Percentiles rank a stretch among this genome's conserved stretches.
Evolutionary conservation across 1,139 yeast genomes (phyloP).

Genomic region (Hansenula sp.): DNA sequence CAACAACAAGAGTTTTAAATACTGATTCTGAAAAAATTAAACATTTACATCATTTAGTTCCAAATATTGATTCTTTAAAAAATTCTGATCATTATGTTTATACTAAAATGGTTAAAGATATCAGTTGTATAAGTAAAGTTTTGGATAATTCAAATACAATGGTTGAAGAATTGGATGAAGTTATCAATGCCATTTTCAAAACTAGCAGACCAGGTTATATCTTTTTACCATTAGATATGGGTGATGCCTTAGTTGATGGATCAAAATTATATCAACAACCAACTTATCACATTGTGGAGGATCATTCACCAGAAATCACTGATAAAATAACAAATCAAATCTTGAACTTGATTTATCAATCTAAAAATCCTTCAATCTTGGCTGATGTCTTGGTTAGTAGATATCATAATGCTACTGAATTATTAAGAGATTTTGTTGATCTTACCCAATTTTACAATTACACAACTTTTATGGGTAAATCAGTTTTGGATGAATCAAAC

Average conservation of each 20-base stretch:
- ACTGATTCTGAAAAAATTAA: slow-evolving; percentile 14
- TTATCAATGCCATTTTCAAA: slow-evolving; percentile 49
- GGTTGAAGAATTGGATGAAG: slow-evolving; percentile 56
- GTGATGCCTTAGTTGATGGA: slow-evolving; percentile 43
- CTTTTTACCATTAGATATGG: slow-evolving; percentile 68
- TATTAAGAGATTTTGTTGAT: slow-evolving; percentile 40
- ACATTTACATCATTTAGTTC: slow-evolving; percentile 58
- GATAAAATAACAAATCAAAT: slow-evolving; percentile 41
- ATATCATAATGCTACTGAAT: slow-evolving; percentile 34
- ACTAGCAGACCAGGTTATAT: slow-evolving; percentile 76
- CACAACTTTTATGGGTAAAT: slow-evolving; percentile 53
- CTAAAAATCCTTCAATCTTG: slow-evolving; percentile 53
- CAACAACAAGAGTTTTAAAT: slow-evolving; percentile 34
- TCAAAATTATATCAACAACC: slow-evolving; percentile 24
- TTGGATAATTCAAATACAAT: slow-evolving; percentile 46
- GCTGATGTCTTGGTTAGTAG: slow-evolving; percentile 62
- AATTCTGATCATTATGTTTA: slow-evolving; percentile 53
- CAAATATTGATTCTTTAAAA: slow-evolving; percentile 36
- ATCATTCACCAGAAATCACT: slow-evolving; percentile 26
- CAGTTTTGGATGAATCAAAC: slow-evolving; percentile 55
- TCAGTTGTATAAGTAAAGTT: slow-evolving; percentile 57
- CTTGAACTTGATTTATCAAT: slow-evolving; percentile 42
- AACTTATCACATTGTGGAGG: slow-evolving; percentile 15
- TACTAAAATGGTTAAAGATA: slow-evolving; percentile 49
- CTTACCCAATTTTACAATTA: slow-evolving; percentile 40